These are phyloP conservation scores for Pleurotus platypus DNA, from an alignment of 768 basidiomycete species.

Conservation along the genomic window DNA sequence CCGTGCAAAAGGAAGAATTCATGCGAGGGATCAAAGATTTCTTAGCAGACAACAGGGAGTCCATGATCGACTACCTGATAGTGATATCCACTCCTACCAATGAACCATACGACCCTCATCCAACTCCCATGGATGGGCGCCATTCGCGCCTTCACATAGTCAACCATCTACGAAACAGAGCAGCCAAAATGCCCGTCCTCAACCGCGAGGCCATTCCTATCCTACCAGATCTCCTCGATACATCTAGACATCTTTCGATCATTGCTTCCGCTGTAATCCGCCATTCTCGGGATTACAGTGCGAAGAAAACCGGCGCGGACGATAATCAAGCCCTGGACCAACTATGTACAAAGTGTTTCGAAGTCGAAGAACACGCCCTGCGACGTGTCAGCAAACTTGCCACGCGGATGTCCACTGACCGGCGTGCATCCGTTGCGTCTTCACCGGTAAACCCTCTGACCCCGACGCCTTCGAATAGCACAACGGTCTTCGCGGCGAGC, in stretches of 20 bases:
- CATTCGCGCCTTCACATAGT: constrained; percentile 52
- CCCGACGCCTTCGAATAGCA: constrained; percentile 7
- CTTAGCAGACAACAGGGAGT: constrained; percentile 53
- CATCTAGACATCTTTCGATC: constrained; percentile 74
- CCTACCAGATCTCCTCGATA: constrained; percentile 72
- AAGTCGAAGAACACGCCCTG: constrained; percentile 69
- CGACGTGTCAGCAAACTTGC: constrained; percentile 63
- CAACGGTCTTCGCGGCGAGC: constrained; percentile 14
- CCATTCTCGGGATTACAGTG: constrained; percentile 42
- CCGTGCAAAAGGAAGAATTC: constrained; percentile 72
- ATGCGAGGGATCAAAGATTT: constrained; percentile 79
- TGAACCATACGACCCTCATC: constrained; percentile 23
- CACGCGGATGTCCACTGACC: constrained; percentile 29
- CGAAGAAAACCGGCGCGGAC: constrained; percentile 26
- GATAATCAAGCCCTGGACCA: constrained; percentile 45
- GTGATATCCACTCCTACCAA: constrained; percentile 60
- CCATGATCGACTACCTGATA: constrained; percentile 78
- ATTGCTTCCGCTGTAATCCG: constrained; percentile 77
- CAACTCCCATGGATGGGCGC: constrained; percentile 29
- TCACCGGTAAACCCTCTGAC: constrained; percentile 9
- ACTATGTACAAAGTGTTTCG: constrained; percentile 58
- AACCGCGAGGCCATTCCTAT: constrained; percentile 69
- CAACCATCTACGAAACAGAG: constrained; percentile 56
- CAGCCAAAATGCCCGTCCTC: constrained; percentile 50
- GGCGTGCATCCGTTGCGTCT: constrained; percentile 14